Evolutionary conservation across 2,329 filamentous ascomycete species (phyloP), one percentile per base, ranked within the genome.

Genomic region (Cordyceps tenuipes): DNA sequence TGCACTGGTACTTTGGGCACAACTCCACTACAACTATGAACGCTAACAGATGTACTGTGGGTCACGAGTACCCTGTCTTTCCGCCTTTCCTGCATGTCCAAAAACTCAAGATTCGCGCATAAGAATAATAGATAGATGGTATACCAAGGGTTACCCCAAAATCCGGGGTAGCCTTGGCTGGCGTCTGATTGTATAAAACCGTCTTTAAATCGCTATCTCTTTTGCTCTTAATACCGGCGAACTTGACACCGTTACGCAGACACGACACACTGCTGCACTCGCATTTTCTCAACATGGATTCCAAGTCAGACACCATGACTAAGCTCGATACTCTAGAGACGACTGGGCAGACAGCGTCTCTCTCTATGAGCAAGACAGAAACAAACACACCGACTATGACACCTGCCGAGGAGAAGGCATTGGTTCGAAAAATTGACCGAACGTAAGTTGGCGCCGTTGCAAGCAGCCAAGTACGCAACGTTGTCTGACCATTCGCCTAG

Each of bases 391-490:
- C 47, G 63, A 48, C 55, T 12, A 52, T 57, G 8, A 61, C 46
- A 8, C 7, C 56, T 1, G 61, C 62, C 13, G 64, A 64, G 1
- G 64, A 65, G 21, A 63, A 62, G 47, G 59, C 63, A n/a, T 17
- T 65, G 36, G 55, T 65, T 29, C 61, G 61, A 17, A 65, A 64
- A 34, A 65, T 65, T 47, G 64, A 65, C 47, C 49, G 47, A 59
- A 19, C 19, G 29, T 43, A 10, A 47, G 5, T 46, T 10, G 17
- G 1, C 21, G 7, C 8, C 10, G 3, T 46, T 46, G 17, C 43
- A 21, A 10, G 2, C n/a, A 46, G n/a, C 43, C 17, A 46, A 46
- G 43, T 7, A 46, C 21, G n/a, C 6, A 12, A 21, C n/a, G n/a
- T 36, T 59, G 17, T 4, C 41, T 59, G 13, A 59, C 47, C 8